Percentiles rank a stretch among this genome's conserved stretches.
phyloP scores from a whole-genome alignment of 345 rosid genomes.

The Pistacia vera region DNA sequence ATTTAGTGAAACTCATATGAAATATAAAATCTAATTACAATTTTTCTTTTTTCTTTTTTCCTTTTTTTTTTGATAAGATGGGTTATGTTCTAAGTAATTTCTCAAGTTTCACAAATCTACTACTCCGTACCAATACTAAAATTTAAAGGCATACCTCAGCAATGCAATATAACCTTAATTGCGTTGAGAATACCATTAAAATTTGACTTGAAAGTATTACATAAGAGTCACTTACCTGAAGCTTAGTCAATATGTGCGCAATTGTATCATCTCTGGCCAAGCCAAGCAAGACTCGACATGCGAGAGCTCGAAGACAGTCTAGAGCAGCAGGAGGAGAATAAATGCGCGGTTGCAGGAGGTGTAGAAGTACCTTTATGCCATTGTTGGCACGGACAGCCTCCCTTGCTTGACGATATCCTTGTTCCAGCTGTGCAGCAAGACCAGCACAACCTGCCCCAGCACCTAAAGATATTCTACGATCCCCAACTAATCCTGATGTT shows the following conservation, averaged over 20 bases:
- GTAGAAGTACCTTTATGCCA: slow-evolving; percentile 96
- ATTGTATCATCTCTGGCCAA: slow-evolving; percentile 95
- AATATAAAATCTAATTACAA: background rate
- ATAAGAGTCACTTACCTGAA: slow-evolving; percentile 59
- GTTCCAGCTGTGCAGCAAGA: slow-evolving; percentile 97
- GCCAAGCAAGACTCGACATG: slow-evolving; percentile 96
- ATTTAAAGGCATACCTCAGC: background rate
- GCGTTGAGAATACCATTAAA: background rate
- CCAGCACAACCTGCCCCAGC: slow-evolving; percentile 98
- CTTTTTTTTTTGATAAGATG: background rate
- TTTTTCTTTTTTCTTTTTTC: too few relatives aligned
- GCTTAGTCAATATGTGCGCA: slow-evolving; percentile 97
- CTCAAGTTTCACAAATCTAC: background rate
- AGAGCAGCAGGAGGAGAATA: slow-evolving; percentile 89
- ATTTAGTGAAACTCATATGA: too few relatives aligned
- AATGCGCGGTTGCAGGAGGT: slow-evolving; percentile 90
- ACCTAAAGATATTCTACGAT: slow-evolving; percentile 91
- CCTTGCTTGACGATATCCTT: slow-evolving; percentile 93
- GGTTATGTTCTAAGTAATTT: background rate
- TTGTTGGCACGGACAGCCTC: slow-evolving; percentile 94
- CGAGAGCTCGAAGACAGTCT: slow-evolving; percentile 93
- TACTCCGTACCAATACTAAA: background rate
- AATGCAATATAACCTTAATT: background rate
- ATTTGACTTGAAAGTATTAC: background rate
- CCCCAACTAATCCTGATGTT: slow-evolving; percentile 94